phyloP scores from a whole-genome alignment of 1,284 basidiomycete species.

The Pisolithus thermaeus region DNA sequence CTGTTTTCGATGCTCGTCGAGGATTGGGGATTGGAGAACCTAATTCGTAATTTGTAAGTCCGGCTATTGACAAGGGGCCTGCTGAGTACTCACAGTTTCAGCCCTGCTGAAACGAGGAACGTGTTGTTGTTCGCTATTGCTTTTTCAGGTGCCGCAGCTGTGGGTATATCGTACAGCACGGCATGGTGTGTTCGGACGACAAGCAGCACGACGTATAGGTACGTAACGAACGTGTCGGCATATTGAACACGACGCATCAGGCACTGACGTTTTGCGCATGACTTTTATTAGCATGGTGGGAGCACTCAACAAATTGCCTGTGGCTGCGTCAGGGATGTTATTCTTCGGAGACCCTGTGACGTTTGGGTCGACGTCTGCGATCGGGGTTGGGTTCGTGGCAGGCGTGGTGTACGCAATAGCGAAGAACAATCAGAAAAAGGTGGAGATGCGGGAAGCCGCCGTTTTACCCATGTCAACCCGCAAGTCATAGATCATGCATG shows the following conservation, averaged over 20 bases:
- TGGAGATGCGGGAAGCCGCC: constrained; percentile 43
- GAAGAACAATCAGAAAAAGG: constrained; percentile 82
- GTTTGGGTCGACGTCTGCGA: constrained; percentile 82
- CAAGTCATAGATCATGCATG: constrained; percentile 32
- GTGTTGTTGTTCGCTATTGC: constrained; percentile 85
- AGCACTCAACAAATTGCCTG: constrained; percentile 96
- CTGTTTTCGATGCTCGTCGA: constrained; percentile 84
- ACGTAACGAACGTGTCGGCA: constrained; percentile 12
- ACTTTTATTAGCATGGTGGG: constrained; percentile 84
- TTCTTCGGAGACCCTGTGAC: constrained; percentile 93
- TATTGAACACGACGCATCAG: not conserved
- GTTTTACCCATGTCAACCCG: constrained; percentile 58
- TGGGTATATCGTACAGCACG: constrained; percentile 96
- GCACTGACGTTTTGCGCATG: constrained; percentile 5
- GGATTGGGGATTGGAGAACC: constrained; percentile 82
- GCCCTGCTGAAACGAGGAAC: constrained; percentile 78
- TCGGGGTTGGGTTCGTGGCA: constrained; percentile 87
- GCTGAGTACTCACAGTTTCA: constrained; percentile 27
- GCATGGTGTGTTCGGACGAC: constrained; percentile 98
- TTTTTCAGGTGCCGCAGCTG: constrained; percentile 95
- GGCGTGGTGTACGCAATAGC: constrained; percentile 87
- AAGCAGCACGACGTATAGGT: constrained; percentile 96
- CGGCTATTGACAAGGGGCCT: constrained; percentile 2
- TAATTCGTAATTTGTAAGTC: constrained; percentile 83
- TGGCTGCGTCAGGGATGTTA: constrained; percentile 93